Evolutionary conservation across 768 basidiomycete species (phyloP).

Genomic region (Leccinum sublutescens): DNA sequence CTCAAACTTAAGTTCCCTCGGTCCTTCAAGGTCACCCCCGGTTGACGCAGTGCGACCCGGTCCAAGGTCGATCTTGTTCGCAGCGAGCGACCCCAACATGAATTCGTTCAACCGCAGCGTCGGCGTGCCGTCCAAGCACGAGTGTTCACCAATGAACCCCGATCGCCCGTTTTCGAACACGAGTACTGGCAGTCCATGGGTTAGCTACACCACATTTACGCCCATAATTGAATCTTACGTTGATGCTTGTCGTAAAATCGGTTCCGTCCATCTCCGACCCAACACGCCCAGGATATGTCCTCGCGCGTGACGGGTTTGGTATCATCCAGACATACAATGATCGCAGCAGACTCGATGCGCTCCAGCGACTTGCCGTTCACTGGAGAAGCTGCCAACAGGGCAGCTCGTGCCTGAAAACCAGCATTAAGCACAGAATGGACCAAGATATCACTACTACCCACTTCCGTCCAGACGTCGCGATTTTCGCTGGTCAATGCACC

Average conservation of each 20-base stretch:
- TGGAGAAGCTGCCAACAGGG: conserved; percentile 61
- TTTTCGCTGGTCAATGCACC: conserved; percentile 89
- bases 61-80: conserved; percentile 76
- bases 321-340: conserved; percentile 85
- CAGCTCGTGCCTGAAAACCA: conserved; percentile 47
- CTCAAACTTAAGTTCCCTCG: conserved; percentile 70
- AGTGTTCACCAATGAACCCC: conserved; percentile 88
- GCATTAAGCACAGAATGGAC: background rate
- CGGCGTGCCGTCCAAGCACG: conserved; percentile 92
- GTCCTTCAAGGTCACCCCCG: conserved; percentile 45
- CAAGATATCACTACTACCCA: conserved; percentile 44
- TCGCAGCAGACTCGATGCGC: conserved; percentile 86
- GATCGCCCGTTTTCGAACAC: conserved; percentile 95
- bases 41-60: conserved; percentile 38
- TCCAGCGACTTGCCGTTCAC: conserved; percentile 66
- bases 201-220: conserved; percentile 2
- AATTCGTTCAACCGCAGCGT: conserved; percentile 96
- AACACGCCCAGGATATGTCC: conserved; percentile 75
- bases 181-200: conserved; percentile 54
- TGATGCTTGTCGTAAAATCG: conserved; percentile 98
- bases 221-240: conserved; percentile 41
- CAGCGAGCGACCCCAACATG: conserved; percentile 70
- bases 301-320: conserved; percentile 77
- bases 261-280: conserved; percentile 90
- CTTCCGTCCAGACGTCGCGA: conserved; percentile 87